Percentiles rank a stretch among this genome's conserved stretches.
phyloP scores from a whole-genome alignment of 192 early-diverging fungal genomes.

The Podila horticola region DNA sequence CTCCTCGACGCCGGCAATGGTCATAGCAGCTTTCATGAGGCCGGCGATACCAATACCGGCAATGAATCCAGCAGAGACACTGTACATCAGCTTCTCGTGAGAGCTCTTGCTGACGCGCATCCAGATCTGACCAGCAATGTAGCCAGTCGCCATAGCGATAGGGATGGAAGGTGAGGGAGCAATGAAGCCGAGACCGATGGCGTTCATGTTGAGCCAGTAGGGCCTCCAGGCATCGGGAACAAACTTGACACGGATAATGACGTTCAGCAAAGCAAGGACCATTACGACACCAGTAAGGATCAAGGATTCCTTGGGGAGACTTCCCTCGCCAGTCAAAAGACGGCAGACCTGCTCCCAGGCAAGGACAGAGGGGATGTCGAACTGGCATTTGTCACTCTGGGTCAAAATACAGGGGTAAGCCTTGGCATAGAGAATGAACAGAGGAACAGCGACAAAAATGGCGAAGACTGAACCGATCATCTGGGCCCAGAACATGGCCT shows the following conservation, averaged over 20 bases:
- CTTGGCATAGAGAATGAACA: slow-evolving; percentile 68
- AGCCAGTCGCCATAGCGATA: slow-evolving; percentile 61
- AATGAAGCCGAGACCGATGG: slow-evolving; percentile 64
- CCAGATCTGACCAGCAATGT: slow-evolving; percentile 56
- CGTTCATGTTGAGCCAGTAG: slow-evolving; percentile 69
- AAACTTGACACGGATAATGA: slow-evolving; percentile 53
- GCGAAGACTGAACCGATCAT: slow-evolving; percentile 68
- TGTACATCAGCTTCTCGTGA: slow-evolving; percentile 55
- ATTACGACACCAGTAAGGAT: slow-evolving; percentile 58
- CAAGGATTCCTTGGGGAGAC: slow-evolving; percentile 48
- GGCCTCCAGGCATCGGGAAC: slow-evolving; percentile 61
- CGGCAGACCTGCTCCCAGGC: slow-evolving; percentile 57
- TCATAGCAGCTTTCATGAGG: slow-evolving; percentile 57
- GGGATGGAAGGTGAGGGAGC: slow-evolving; percentile 57
- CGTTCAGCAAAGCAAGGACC: slow-evolving; percentile 46
- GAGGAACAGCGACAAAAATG: slow-evolving; percentile 62
- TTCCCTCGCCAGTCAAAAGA: slow-evolving; percentile 55
- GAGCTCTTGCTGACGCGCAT: slow-evolving; percentile 19
- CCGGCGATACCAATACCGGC: slow-evolving; percentile 63
- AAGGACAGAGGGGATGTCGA: slow-evolving; percentile 48
- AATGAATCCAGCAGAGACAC: slow-evolving; percentile 59
- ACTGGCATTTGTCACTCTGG: slow-evolving; percentile 40
- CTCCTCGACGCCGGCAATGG: slow-evolving; percentile 40
- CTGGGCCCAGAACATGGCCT: slow-evolving; percentile 74
- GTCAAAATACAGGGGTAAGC: slow-evolving; percentile 72